Conservation (phyloP, 1,284 basidiomycete genomes). For the Cutaneotrichosporon spelunceum region DNA sequence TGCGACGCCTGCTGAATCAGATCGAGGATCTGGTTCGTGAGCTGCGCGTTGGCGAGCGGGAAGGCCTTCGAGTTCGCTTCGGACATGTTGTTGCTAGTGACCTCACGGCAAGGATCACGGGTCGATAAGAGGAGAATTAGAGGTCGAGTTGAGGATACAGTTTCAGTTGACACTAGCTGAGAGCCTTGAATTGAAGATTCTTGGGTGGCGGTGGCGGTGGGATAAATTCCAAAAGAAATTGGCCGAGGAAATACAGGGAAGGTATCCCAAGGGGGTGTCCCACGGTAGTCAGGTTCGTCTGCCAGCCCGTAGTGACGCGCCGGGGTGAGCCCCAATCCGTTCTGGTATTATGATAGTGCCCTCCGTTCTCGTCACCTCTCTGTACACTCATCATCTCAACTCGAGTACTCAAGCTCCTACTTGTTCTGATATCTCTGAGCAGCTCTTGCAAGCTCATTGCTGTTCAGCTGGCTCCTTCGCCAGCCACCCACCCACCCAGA, state of each 20-base stretch:
- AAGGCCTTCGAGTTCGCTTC: constrained; percentile 73
- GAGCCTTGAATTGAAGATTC: background rate
- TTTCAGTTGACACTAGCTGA: background rate
- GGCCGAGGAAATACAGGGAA: background rate
- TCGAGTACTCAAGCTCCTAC: background rate
- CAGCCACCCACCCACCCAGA: background rate
- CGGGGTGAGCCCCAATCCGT: too few species aligned
- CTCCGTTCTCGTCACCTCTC: too few species aligned
- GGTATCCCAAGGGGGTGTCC: background rate
- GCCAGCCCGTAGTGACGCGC: too few species aligned
- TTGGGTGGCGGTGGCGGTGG: constrained; percentile 1
- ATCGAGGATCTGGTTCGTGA: constrained; percentile 95
- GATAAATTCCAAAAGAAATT: background rate
- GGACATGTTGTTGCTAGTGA: constrained; percentile 25
- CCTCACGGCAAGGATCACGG: constrained; percentile 41
- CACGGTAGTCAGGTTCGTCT: background rate
- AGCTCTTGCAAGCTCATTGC: background rate
- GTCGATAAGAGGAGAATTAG: constrained; percentile 18
- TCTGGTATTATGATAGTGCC: too few species aligned
- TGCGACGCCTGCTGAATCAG: constrained; percentile 76
- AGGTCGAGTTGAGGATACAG: too few species aligned
- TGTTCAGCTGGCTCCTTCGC: background rate
- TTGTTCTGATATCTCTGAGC: background rate
- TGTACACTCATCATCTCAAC: too few species aligned
- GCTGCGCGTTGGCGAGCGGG: constrained; percentile 80